Percentiles rank a stretch among this genome's conserved stretches.
Evolutionary conservation across 2,329 filamentous ascomycete genomes (phyloP).

Genomic region (Trichoderma harzianum): DNA sequence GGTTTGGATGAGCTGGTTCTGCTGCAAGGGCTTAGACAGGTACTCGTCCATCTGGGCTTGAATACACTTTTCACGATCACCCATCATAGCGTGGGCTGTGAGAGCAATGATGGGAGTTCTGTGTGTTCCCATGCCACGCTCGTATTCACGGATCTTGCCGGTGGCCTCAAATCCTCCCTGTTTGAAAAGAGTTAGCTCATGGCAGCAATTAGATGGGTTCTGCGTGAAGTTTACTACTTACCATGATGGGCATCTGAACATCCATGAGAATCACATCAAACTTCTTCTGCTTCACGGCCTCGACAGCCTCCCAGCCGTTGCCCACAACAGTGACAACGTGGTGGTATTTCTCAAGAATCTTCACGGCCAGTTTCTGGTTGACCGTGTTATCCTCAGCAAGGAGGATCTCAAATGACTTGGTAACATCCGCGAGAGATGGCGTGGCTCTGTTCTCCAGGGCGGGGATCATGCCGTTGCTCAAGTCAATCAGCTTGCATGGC

Average conservation of each 20-base stretch:
- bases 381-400: slow-evolving; percentile 96
- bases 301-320: slow-evolving; percentile 89
- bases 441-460: slow-evolving; percentile 91
- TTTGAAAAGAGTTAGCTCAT: not conserved
- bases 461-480: slow-evolving; percentile 94
- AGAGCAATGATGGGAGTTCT: slow-evolving; percentile 94
- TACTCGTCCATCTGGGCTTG: slow-evolving; percentile 99
- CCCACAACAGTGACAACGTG: slow-evolving; percentile 89
- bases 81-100: slow-evolving; percentile 97
- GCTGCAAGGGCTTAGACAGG: slow-evolving; percentile 91
- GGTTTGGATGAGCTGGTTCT: slow-evolving; percentile 95
- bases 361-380: slow-evolving; percentile 92
- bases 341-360: slow-evolving; percentile 96
- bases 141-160: slow-evolving; percentile 92
- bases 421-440: slow-evolving; percentile 87
- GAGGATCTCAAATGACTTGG: slow-evolving; percentile 91
- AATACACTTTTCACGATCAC: slow-evolving; percentile 95
- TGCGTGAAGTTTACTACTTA: slow-evolving; percentile 40
- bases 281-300: slow-evolving; percentile 85
- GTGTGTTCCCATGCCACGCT: slow-evolving; percentile 73
- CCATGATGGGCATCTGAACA: slow-evolving; percentile 99
- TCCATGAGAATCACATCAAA: slow-evolving; percentile 99
- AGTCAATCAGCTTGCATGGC: slow-evolving; percentile 87
- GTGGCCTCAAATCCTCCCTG: slow-evolving; percentile 96
- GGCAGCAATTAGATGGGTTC: not conserved